Evolutionary conservation across 73 alveolate genomes (phyloP).

Genomic region (Paramecium octaurelia): DNA sequence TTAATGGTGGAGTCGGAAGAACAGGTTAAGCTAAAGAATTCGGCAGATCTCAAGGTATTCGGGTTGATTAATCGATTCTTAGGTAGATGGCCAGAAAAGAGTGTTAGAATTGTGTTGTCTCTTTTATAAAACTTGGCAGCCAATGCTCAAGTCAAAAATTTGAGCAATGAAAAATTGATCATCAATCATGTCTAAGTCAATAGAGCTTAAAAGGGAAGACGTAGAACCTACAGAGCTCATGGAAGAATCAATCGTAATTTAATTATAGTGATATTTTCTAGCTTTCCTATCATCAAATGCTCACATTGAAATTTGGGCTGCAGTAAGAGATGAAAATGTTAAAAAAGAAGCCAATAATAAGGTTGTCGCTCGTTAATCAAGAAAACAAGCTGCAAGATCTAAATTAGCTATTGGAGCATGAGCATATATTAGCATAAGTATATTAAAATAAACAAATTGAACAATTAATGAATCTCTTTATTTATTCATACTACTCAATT

Average conservation of each 20-base stretch:
- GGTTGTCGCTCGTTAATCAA: slow-evolving; percentile 66
- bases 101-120: slow-evolving; percentile 80
- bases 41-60: slow-evolving; percentile 75
- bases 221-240: slow-evolving; percentile 99
- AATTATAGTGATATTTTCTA: background rate
- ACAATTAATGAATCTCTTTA: background rate
- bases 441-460: background rate
- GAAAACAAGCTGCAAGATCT: slow-evolving; percentile 75
- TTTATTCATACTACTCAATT: background rate
- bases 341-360: slow-evolving; percentile 80
- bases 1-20: slow-evolving; percentile 92
- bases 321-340: slow-evolving; percentile 86
- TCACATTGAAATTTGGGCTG: slow-evolving; percentile 88
- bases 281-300: slow-evolving; percentile 88
- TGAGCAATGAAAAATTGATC: slow-evolving; percentile 83
- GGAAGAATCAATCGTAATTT: slow-evolving; percentile 90
- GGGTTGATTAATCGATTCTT: background rate
- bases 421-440: background rate
- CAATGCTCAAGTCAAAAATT: slow-evolving; percentile 91
- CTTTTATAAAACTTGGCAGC: slow-evolving; percentile 86
- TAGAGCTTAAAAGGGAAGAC: slow-evolving; percentile 96
- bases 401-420: slow-evolving; percentile 76
- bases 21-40: slow-evolving; percentile 85
- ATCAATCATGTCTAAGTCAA: slow-evolving; percentile 88
- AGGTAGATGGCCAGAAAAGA: slow-evolving; percentile 96